Conservation (phyloP, 768 basidiomycete genomes). For the Mrakia blollopis region DNA sequence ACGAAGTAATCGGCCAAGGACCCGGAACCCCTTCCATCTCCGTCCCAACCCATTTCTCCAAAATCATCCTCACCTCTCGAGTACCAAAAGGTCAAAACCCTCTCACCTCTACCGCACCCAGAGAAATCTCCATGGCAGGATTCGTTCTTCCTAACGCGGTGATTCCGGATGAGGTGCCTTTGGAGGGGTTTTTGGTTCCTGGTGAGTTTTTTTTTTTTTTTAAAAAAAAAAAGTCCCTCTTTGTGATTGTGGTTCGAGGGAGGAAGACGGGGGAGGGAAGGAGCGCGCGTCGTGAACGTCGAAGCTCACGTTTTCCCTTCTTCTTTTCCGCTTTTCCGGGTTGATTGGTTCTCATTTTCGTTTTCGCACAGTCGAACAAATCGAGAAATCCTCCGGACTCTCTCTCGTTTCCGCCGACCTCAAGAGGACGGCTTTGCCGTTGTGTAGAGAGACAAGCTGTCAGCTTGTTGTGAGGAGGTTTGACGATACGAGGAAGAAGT, state of each 20-base stretch:
- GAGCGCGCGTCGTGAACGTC: not conserved
- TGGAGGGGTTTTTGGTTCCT: conserved; percentile 76
- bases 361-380: conserved; percentile 72
- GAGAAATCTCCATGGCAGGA: conserved; percentile 78
- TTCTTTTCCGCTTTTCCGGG: not conserved
- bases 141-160: conserved; percentile 93
- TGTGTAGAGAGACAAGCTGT: conserved; percentile 85
- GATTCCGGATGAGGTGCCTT: conserved; percentile 75
- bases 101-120: not conserved
- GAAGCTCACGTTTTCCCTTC: not conserved
- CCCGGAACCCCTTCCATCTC: conserved; percentile 54
- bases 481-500: conserved; percentile 60
- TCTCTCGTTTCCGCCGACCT: conserved; percentile 77
- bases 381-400: conserved; percentile 84
- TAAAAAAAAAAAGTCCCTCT: too few relatives aligned
- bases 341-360: too few relatives aligned
- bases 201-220: conserved; percentile 50
- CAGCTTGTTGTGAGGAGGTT: conserved; percentile 81
- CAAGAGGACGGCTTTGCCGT: conserved; percentile 69
- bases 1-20: conserved; percentile 79
- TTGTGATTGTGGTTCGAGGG: too few relatives aligned
- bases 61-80: conserved; percentile 76
- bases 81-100: conserved; percentile 44
- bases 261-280: not conserved
- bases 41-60: conserved; percentile 97